Evolutionary conservation across 371 early-diverging fungal genomes (phyloP).

Genomic region (Chytridium lagenaria): DNA sequence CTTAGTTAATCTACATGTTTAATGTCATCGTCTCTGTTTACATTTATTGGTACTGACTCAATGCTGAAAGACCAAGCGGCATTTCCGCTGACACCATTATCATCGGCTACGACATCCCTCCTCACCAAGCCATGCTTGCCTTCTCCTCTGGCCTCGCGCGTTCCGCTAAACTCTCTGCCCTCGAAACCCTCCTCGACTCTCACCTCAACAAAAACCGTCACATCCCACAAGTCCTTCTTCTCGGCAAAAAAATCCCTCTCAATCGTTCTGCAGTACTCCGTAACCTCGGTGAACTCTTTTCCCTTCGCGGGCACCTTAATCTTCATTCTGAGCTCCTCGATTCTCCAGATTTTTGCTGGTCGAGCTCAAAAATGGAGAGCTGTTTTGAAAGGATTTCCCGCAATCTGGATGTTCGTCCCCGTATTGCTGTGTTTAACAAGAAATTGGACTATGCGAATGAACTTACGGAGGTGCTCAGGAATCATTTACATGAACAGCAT

Average conservation of each 20-base stretch:
- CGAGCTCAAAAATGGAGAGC: slow-evolving; percentile 50
- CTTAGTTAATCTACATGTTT: neutral
- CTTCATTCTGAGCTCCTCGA: slow-evolving; percentile 60
- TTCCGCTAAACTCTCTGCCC: slow-evolving; percentile 55
- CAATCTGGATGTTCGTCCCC: slow-evolving; percentile 56
- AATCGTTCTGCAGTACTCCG: slow-evolving; percentile 48
- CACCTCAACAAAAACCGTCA: slow-evolving; percentile 51
- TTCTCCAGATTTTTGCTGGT: slow-evolving; percentile 63
- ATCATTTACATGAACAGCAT: slow-evolving; percentile 59
- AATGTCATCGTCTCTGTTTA: neutral
- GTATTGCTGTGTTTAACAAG: slow-evolving; percentile 62
- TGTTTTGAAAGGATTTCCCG: slow-evolving; percentile 48
- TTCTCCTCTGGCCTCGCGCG: slow-evolving; percentile 60
- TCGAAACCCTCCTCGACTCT: slow-evolving; percentile 56
- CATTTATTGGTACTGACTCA: neutral
- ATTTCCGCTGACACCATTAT: slow-evolving; percentile 54
- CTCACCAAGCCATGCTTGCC: slow-evolving; percentile 56
- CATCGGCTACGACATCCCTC: slow-evolving; percentile 48
- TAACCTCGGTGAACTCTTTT: slow-evolving; percentile 56
- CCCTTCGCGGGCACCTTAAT: slow-evolving; percentile 56
- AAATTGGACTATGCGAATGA: slow-evolving; percentile 68
- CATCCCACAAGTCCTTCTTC: slow-evolving; percentile 55
- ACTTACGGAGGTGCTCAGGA: slow-evolving; percentile 56
- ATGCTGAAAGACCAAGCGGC: slow-evolving; percentile 42
- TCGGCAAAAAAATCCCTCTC: slow-evolving; percentile 52